Evolutionary conservation across 495 filamentous ascomycete species (phyloP), one percentile per base, ranked within the genome.

Genomic region (Parathielavia hyrcaniae): DNA sequence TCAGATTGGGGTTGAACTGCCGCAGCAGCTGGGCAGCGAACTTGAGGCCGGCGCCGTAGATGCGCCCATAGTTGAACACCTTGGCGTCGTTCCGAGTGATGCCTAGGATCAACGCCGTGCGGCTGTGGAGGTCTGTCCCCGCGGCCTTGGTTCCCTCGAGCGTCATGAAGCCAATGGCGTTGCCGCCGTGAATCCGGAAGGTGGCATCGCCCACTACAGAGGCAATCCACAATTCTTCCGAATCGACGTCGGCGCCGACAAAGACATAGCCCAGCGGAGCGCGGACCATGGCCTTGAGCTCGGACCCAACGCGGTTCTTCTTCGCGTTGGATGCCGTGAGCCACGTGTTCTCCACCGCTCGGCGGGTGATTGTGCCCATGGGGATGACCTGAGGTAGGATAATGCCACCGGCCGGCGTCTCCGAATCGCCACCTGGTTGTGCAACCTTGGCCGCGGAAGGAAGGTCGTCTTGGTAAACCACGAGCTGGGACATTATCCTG

Each of bases 361-460:
- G 84, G 39, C 93, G 81, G n/a, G 93, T 99, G 55, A 99, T 87
- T 17, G 93, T 99, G 14, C 93, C 93, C 93, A 99, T 99, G 11
- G 93, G 93, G 58, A 99, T 97, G 53, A 99, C 73, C 65, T 99
- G 93, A n/a, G 93, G 93, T n/a, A 99, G 74, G 61, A 99, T 97
- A 62, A 88, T 93, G 5, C 93, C 93, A 13, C 51, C 55, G 12
- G 45, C 55, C 35, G 60, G 36, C 43, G 36, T 14, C 38, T 71
- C 53, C 26, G 26, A 30, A 4, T 34, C 66, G 5, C 26, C 16
- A 8, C 10, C 13, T 13, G 26, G 23, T 26, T 46, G 9, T 8
- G 26, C 8, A 6, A n/a, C 4, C 9, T 54, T 41, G 20, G 34
- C 38, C 14, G 43, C 26, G 39, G 35, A 10, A 5, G 60, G 46